Evolutionary conservation across 345 rosid genomes (phyloP), one percentile per base, ranked within the genome.

Genomic region (Combretum micranthum): DNA sequence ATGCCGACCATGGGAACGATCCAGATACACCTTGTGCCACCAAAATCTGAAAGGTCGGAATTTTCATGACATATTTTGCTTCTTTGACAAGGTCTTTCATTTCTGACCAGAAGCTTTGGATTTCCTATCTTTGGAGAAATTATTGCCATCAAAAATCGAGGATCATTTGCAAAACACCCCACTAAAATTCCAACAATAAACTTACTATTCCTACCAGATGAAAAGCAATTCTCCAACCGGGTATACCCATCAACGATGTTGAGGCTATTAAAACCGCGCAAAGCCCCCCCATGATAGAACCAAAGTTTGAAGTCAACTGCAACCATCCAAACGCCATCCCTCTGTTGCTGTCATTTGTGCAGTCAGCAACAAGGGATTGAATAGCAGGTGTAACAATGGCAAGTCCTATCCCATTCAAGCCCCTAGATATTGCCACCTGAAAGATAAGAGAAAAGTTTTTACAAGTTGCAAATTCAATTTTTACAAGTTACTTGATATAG

Each of bases 1-100:
- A 47, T 53, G 96, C 98, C 47, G 90, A 88, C 88, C 96, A 81
- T 5, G 98, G 95, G 69, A 88, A 84, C 15, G 93, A 81, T 16
- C 95, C 96, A 0, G 90, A 77, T 32, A 88, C 78, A 26, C 96
- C 90, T 73, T 83, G 96, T 59, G 98, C 90, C 53, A 88, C 98
- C 61, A 88, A 72, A 42, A 91, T 88, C 75, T 79, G 95, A 67
- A 91, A 91, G 37, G 96, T 80, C 18, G 74, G 84, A 62, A 88
- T 68, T 57, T 68, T 78, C 13, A 78, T 50, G 14, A 84, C 95
- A 2, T 54, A 47, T 20, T 77, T 78, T n/a, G 84, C 84, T 78
- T 88, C 95, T 57, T 20, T 52, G 15, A 75, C 57, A 59, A 88
- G 64, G 53, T 60, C 74, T 72, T 84, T 81, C 18, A 88, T 63